Base-by-base conservation (phyloP, 805 yeast species). In the Kuraishia borneana region DNA sequence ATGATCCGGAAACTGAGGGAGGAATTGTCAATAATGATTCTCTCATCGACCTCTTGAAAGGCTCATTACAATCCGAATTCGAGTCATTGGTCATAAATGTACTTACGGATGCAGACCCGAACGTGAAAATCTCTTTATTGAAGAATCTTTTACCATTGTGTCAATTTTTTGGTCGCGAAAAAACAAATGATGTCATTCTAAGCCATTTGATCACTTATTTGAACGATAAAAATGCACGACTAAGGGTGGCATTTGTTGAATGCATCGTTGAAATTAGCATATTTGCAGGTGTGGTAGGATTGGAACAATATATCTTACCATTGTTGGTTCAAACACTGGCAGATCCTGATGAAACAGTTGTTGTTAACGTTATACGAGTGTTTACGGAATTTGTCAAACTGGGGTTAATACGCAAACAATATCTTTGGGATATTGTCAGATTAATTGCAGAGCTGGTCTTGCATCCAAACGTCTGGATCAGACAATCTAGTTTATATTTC, bases 161-260 rank as follows among this genome's bases (percentile, higher is more conserved):
- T 45, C 64, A 76, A 7, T 82, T 81, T 38, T 77, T 92, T 49
- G 96, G 96, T 0, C 75, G 79, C 36, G 94, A 84, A 36, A 83
- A 76, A 43, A 81, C 96, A 0, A 88, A 83, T 48, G 97, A 92
- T 50, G 63, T 92, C 27, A 76, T 92, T 17, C 57, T 92, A 31
- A 87, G 95, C 30, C 97, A 92, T 59, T 60, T 88, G 36, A 88
- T 92, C 30, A 88, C 97, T 0, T 92, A 87, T 48, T 58, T 92
- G 41, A 92, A 92, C 53, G 96, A 88, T 48, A 67, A 74, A 36
- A 75, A 76, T 46, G 60, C 79, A 0, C 68, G 73, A 16, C 60
- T 92, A 17, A 63, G 94, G 39, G 58, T 82, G 20, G 74, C 77
- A 4, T 77, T 92, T 45, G 76, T 89, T 25, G 68, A 75, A 28